Evolutionary conservation across 2,329 filamentous ascomycete genomes (phyloP).

Genomic region (Onygenales sp.): DNA sequence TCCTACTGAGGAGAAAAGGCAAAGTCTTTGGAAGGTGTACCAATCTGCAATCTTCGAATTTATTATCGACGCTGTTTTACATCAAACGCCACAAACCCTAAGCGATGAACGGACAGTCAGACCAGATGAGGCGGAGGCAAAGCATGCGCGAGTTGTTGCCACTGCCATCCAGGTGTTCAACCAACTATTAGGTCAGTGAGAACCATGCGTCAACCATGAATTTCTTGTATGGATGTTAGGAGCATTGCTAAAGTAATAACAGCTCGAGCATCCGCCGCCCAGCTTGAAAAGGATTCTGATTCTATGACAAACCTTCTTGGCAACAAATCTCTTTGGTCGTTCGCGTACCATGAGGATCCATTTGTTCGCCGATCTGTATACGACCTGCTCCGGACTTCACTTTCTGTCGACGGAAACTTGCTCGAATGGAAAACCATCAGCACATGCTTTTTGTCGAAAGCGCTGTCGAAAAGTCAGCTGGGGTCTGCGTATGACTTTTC

Average conservation of each 20-base stretch:
- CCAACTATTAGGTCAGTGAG: constrained; percentile 39
- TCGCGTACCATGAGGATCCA: constrained; percentile 47
- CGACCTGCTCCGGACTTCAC: constrained; percentile 42
- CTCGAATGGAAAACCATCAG: constrained; percentile 58
- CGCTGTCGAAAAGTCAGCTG: constrained; percentile 60
- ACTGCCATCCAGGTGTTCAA: constrained; percentile 48
- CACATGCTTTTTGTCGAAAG: constrained; percentile 63
- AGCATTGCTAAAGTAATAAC: background rate
- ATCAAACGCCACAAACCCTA: constrained; percentile 70
- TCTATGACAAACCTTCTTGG: constrained; percentile 59
- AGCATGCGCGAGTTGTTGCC: constrained; percentile 70
- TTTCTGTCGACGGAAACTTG: constrained; percentile 38
- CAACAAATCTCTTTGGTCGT: constrained; percentile 52
- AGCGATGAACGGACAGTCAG: constrained; percentile 84
- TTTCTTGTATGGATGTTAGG: background rate
- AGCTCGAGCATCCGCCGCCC: constrained; percentile 31
- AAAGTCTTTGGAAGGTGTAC: constrained; percentile 69
- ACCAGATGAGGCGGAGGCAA: constrained; percentile 73
- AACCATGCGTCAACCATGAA: background rate
- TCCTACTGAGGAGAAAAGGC: constrained; percentile 66
- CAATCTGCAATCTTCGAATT: constrained; percentile 74
- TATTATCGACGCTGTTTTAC: constrained; percentile 63
- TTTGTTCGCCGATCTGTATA: constrained; percentile 51
- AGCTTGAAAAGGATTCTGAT: constrained; percentile 50
- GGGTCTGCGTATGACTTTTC: constrained; percentile 66